A percentile compares a stretch with the other conserved stretches of the same genome.
phyloP scores from a whole-genome alignment of 257 asterid species.

The Gentiana macrophylla region DNA sequence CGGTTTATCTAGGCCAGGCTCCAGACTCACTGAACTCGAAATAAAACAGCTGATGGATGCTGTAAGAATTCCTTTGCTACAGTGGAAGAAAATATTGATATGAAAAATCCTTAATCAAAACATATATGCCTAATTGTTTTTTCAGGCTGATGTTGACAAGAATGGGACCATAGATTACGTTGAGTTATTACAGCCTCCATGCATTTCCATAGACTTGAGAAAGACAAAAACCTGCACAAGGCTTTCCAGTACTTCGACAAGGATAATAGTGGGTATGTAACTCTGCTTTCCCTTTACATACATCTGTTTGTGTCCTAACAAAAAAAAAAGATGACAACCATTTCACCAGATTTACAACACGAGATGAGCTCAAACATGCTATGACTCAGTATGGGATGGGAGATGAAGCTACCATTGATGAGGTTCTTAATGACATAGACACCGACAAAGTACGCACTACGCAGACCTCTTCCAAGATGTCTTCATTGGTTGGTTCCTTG shows the following conservation, averaged over 20 bases:
- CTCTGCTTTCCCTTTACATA: no score
- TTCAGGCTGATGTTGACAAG: slow-evolving; percentile 85
- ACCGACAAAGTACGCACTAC: slow-evolving; percentile 32
- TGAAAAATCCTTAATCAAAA: no score
- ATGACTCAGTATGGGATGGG: slow-evolving; percentile 87
- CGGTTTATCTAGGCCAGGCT: no score
- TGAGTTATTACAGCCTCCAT: slow-evolving; percentile 85
- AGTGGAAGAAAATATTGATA: no score
- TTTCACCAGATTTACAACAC: slow-evolving; percentile 53
- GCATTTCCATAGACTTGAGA: slow-evolving; percentile 86
- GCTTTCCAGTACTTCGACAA: slow-evolving; percentile 77
- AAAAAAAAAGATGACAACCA: no score
- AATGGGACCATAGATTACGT: slow-evolving; percentile 74
- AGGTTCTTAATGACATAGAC: slow-evolving; percentile 26
- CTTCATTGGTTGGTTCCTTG: background rate
- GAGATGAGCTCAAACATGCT: slow-evolving; percentile 84
- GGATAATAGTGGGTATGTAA: slow-evolving; percentile 43
- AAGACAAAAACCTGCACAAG: slow-evolving; percentile 55
- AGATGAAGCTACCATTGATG: slow-evolving; percentile 80
- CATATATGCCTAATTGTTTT: background rate
- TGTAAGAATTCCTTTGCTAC: no score
- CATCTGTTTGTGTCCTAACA: no score
- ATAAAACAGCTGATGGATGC: no score
- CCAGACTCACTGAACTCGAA: no score
- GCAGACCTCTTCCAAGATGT: background rate